Percentiles rank a stretch among this genome's conserved stretches.
Conservation (phyloP, 2,329 filamentous ascomycete species). For the Nemania serpens region DNA sequence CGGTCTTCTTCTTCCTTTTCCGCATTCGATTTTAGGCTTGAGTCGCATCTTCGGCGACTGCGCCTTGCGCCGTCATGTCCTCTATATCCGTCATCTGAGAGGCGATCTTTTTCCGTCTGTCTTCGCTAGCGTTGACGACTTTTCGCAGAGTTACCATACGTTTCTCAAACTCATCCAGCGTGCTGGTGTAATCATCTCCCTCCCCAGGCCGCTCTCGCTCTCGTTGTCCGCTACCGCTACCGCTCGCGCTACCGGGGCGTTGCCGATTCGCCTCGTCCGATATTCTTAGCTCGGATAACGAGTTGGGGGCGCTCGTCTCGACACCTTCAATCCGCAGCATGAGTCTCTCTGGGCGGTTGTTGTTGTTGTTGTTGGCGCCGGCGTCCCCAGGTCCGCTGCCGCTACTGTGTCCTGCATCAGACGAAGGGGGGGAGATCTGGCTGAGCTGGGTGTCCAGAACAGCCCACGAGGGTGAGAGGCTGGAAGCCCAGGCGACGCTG, state of each 20-base stretch:
- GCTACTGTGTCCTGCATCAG: slow-evolving; percentile 40
- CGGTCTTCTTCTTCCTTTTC: neutral
- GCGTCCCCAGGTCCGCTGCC: slow-evolving; percentile 40
- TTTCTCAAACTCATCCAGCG: slow-evolving; percentile 62
- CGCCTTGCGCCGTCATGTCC: slow-evolving; percentile 2
- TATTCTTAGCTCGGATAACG: slow-evolving; percentile 43
- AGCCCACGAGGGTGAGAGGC: slow-evolving; percentile 75
- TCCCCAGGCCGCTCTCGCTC: slow-evolving; percentile 37
- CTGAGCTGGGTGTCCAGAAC: slow-evolving; percentile 54
- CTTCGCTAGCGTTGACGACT: slow-evolving; percentile 58
- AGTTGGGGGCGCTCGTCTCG: slow-evolving; percentile 42
- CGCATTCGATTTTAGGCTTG: neutral
- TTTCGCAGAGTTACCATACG: slow-evolving; percentile 60
- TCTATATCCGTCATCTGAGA: slow-evolving; percentile 22
- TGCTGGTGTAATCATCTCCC: slow-evolving; percentile 53
- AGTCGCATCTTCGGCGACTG: slow-evolving; percentile 1
- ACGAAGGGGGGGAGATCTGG: slow-evolving; percentile 45
- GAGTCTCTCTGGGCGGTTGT: slow-evolving; percentile 47
- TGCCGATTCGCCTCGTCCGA: slow-evolving; percentile 36
- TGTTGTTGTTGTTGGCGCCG: slow-evolving; percentile 24
- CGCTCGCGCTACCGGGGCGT: slow-evolving; percentile 35
- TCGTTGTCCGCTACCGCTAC: slow-evolving; percentile 39
- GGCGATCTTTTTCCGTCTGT: slow-evolving; percentile 45
- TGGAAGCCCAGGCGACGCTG: slow-evolving; percentile 70
- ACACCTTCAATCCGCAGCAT: slow-evolving; percentile 68